Conservation (phyloP, 108 stramenopile species). For the Seminavis robusta region DNA sequence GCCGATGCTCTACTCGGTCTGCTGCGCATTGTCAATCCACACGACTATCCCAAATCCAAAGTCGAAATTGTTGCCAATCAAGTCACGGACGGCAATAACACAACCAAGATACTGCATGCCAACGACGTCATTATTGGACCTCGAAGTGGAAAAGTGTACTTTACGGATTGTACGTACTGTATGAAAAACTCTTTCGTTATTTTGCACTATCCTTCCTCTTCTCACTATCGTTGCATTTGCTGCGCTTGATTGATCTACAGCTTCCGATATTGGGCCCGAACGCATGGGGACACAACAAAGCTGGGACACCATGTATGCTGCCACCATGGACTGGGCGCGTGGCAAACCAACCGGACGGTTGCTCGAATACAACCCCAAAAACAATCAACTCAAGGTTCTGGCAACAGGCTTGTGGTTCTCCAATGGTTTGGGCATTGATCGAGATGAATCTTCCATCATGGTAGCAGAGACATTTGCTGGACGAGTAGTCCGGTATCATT, state of each 20-base stretch:
- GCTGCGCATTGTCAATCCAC: conserved; percentile 33
- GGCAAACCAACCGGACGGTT: conserved; percentile 52
- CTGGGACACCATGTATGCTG: conserved; percentile 64
- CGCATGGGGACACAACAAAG: conserved; percentile 14
- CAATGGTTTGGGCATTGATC: conserved; percentile 61
- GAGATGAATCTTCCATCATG: conserved; percentile 47
- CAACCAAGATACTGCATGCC: conserved; percentile 44
- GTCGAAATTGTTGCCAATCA: conserved; percentile 59
- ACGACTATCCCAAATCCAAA: conserved; percentile 27
- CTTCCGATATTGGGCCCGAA: conserved; percentile 40
- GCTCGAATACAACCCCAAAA: conserved; percentile 56
- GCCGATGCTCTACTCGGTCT: conserved; percentile 62
- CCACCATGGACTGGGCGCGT: conserved; percentile 49
- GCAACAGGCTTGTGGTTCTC: conserved; percentile 47
- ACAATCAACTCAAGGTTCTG: conserved; percentile 52
- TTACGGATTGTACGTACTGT: conserved; percentile 41
- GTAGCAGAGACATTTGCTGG: conserved; percentile 46
- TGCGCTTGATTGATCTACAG: conserved; percentile 7
- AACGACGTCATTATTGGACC: conserved; percentile 66
- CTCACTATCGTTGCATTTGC: neutral
- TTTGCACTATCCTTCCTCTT: neutral
- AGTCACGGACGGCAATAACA: conserved; percentile 15
- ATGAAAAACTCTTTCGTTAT: neutral
- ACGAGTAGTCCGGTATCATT: conserved; percentile 47
- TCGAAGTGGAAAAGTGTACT: conserved; percentile 61